Base-by-base conservation (phyloP, 2,329 filamentous ascomycete species). In the Colletotrichum musicola region DNA sequence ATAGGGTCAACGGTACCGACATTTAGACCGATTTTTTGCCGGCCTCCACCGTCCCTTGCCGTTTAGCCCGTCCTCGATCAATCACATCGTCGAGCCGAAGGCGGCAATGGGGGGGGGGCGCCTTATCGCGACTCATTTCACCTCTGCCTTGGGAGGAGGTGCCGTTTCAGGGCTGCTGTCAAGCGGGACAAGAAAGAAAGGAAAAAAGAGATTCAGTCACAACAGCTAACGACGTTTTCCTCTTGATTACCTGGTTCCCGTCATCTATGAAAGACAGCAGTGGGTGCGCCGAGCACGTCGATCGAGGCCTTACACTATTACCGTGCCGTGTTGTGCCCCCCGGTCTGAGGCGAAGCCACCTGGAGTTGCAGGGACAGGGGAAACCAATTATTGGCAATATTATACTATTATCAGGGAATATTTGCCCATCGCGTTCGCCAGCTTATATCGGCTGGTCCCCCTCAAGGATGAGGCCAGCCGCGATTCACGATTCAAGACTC, bases 121-220 rank as follows among this genome's bases (percentile, higher is more conserved):
- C 49, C 2, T 54, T 30, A 35, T 18, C 38, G 35, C 27, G 49
- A 46, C 50, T 54, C 49, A 47, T 62, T 62, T 46, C 38, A 62
- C 46, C 7, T 4, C 59, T 46, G 6, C 3, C 18, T 30, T 14
- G 3, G 4, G 13, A 47, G 30, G 1, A 22, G 0, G 14, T n/a
- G 59, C 1, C 0, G 59, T 62, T 54, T 62, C 59, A 54, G 49
- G 38, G 20, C 58, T 46, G 7, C 18, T 25, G 12, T 54, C 38
- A 47, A 38, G n/a, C 40, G n/a, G 0, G 6, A 12, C 3, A 0
- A 5, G 12, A 35, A n/a, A 9, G 9, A 51, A 49, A 49, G 10
- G 9, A 5, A 12, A 13, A 49, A n/a, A 35, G 30, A 35, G 6
- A 35, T 35, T 35, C 30, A 35, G 30, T 35, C 30, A 10, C 30